Evolutionary conservation across 257 asterid species (phyloP), one percentile per base, ranked within the genome.

Genomic region (Osmanthus fragrans): DNA sequence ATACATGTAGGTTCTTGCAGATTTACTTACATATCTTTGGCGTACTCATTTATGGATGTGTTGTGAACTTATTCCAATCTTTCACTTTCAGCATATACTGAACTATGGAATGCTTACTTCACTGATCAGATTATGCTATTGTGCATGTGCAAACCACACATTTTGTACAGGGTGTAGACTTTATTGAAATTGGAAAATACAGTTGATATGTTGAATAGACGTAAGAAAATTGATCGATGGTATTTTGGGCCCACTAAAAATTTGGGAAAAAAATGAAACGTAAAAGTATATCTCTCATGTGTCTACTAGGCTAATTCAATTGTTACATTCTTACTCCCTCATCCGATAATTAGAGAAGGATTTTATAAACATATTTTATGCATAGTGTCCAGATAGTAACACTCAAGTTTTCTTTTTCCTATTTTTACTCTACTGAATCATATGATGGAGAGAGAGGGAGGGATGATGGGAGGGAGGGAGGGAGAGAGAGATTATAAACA

Each of bases 241-340:
- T 9, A 54, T 54, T 51, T 54, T 54, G 64, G n/a, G n/a, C 64
- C 64, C 11, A 54, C 25, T 19, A 54, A 19, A 54, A 54, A 47
- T 15, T 0, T 7, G 23, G 64, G 7, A 54, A n/a, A 51, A 54
- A 54, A 54, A 1, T 51, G 64, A 19, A 54, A n/a, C 8, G 12
- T 54, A 9, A n/a, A 19, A 54, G 64, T 5, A 54, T 54, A 54
- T 54, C 64, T 16, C 8, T 54, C 64, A 54, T 37, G 54, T 19
- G 16, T 34, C 33, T 60, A 19, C 27, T 27, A 45, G 47, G 34
- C 81, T 70, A 70, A 77, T 23, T 36, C 76, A 77, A 23, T 40
- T 32, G 27, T 73, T 72, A 11, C 70, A 60, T 39, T 21, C 58
- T 45, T 45, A 45, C 54, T 12, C 54, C 56, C n/a, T 16, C 56